phyloP scores from a whole-genome alignment of 345 rosid species.

The Barbarea vulgaris region DNA sequence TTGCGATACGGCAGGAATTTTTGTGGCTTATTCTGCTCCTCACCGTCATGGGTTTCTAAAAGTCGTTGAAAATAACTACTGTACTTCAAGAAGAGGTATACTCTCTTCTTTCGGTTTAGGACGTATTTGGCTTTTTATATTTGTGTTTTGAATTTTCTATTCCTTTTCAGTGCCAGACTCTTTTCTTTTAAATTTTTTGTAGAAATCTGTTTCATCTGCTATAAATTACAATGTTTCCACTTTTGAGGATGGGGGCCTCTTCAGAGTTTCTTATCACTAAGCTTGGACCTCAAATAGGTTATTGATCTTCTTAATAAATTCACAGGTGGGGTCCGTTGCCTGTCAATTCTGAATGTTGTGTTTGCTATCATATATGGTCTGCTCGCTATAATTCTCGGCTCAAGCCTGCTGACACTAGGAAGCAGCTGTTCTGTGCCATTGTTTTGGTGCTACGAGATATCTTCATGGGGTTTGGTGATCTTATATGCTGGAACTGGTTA shows the following conservation, averaged over 20 bases:
- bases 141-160: not conserved
- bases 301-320: slow-evolving; percentile 24
- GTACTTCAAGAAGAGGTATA: slow-evolving; percentile 92
- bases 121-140: slow-evolving; percentile 4
- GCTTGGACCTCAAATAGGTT: slow-evolving; percentile 21
- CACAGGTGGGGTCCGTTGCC: slow-evolving; percentile 88
- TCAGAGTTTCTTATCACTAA: slow-evolving; percentile 15
- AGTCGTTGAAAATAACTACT: slow-evolving; percentile 87
- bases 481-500: slow-evolving; percentile 76
- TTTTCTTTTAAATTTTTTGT: not conserved
- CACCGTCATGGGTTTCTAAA: slow-evolving; percentile 78
- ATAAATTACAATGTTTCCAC: not conserved
- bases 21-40: slow-evolving; percentile 82
- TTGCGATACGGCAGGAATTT: slow-evolving; percentile 56
- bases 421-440: slow-evolving; percentile 86
- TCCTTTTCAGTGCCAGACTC: slow-evolving; percentile 11
- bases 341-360: slow-evolving; percentile 68
- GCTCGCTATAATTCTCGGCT: slow-evolving; percentile 84
- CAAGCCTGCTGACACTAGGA: slow-evolving; percentile 89
- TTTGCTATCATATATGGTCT: slow-evolving; percentile 79
- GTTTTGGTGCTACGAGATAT: slow-evolving; percentile 96
- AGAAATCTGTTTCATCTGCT: not conserved
- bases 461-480: slow-evolving; percentile 79
- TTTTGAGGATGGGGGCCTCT: slow-evolving; percentile 1
- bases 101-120: slow-evolving; percentile 8